phyloP scores from a whole-genome alignment of 2,329 filamentous ascomycete genomes.

The Thielaviopsis musarum region DNA sequence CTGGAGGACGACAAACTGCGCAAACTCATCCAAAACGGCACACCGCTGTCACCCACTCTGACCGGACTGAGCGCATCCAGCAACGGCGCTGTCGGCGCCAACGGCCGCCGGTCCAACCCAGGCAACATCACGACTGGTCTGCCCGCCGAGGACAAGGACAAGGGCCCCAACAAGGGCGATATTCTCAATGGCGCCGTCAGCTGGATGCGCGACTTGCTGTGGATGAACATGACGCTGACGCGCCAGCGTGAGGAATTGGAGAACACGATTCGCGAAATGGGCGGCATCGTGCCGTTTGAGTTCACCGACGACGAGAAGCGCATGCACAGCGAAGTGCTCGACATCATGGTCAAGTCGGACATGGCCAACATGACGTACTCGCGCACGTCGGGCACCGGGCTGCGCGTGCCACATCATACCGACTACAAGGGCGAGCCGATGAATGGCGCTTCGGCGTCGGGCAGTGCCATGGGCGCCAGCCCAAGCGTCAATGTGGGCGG shows the following conservation, averaged over 20 bases:
- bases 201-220: constrained; percentile 97
- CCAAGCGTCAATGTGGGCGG: not conserved
- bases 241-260: constrained; percentile 80
- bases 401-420: constrained; percentile 85
- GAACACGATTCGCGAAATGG: constrained; percentile 54
- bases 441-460: constrained; percentile 23
- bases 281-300: constrained; percentile 63
- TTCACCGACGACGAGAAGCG: constrained; percentile 82
- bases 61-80: constrained; percentile 52
- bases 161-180: constrained; percentile 96
- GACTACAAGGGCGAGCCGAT: constrained; percentile 73
- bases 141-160: constrained; percentile 92
- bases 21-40: constrained; percentile 86
- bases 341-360: constrained; percentile 71
- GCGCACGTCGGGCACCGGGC: constrained; percentile 63
- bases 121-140: constrained; percentile 85
- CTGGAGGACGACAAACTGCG: constrained; percentile 94
- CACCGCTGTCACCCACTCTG: constrained; percentile 70
- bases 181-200: constrained; percentile 93
- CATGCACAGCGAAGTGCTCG: constrained; percentile 85
- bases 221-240: constrained; percentile 81
- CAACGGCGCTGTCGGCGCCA: constrained; percentile 71
- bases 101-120: constrained; percentile 58
- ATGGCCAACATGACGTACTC: constrained; percentile 66
- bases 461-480: not conserved